Base-by-base conservation (phyloP, 805 yeast genomes). In the Brettanomyces nanus region DNA sequence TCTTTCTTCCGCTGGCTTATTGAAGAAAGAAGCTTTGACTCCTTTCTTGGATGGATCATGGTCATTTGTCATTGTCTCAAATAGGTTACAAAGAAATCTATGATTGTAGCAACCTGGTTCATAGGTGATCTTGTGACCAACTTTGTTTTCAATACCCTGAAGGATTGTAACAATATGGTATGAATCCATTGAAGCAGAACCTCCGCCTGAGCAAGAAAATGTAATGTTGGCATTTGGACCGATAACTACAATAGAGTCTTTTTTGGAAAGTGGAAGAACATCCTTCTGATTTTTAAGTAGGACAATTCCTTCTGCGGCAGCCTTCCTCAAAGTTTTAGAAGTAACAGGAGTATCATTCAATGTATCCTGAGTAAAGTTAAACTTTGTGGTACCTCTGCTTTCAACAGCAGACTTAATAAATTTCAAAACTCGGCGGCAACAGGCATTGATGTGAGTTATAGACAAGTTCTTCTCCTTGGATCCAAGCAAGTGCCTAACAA, bases 181-280 rank as follows among this genome's bases (percentile, higher is more conserved):
- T 10, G 62, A 53, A 14, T 32, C 41, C 34, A 50, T 35, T 5
- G 75, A 60, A 28, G 81, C 80, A 17, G 80, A 75, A 6, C 83
- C 83, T 44, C 83, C 83, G 40, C 83, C 82, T 18, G 75, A 68
- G 27, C 22, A 37, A 10, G 41, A 30, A 29, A 68, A 65, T 5
- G 74, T 60, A 33, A 51, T 53, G 44, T 64, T 71, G 21, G 75
- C 80, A 44, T 71, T 73, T 27, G 81, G 80, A 3, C 84, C 85
- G 47, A 77, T 71, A 15, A 77, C 69, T 1, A 75, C 73, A 25
- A 68, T 60, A 4, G 49, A 58, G 17, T 64, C 65, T 5, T 48
- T 40, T 44, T 62, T 67, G 29, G 59, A 48, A 34, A 77, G 59
- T 2, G 84, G 84, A 5, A 53, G 79, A 3, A 52, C 56, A 3